Evolutionary conservation across 2,329 filamentous ascomycete genomes (phyloP).

Genomic region (Ophiocordyceps sinensis): DNA sequence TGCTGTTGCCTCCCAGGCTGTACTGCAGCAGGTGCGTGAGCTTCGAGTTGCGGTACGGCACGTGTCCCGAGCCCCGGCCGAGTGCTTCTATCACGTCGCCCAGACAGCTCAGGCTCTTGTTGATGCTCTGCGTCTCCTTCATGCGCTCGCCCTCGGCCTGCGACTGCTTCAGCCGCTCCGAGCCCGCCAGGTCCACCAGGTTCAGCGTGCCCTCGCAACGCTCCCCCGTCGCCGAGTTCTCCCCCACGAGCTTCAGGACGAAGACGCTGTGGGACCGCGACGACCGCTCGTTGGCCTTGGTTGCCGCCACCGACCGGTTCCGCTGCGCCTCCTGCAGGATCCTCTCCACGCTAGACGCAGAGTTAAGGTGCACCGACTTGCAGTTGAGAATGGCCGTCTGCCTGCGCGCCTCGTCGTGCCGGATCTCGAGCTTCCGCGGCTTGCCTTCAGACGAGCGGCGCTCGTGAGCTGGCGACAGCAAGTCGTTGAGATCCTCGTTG

Average conservation of each 20-base stretch:
- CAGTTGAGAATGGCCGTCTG: slow-evolving; percentile 73
- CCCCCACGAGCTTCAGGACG: slow-evolving; percentile 64
- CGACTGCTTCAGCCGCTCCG: slow-evolving; percentile 77
- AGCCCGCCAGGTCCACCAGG: slow-evolving; percentile 87
- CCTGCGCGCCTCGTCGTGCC: slow-evolving; percentile 69
- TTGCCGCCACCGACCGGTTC: slow-evolving; percentile 86
- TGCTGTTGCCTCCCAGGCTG: slow-evolving; percentile 85
- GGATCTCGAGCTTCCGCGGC: slow-evolving; percentile 71
- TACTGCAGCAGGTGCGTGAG: slow-evolving; percentile 92
- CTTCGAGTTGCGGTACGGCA: slow-evolving; percentile 95
- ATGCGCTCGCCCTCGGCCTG: slow-evolving; percentile 75
- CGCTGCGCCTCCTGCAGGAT: slow-evolving; percentile 69
- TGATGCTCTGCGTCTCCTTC: slow-evolving; percentile 95
- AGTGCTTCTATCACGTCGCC: slow-evolving; percentile 91
- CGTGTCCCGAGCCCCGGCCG: slow-evolving; percentile 68
- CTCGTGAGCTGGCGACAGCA: slow-evolving; percentile 40
- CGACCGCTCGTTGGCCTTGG: slow-evolving; percentile 92
- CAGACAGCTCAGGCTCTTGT: slow-evolving; percentile 81
- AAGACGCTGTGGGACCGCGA: slow-evolving; percentile 94
- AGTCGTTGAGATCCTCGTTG: slow-evolving; percentile 90
- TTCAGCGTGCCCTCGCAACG: slow-evolving; percentile 88
- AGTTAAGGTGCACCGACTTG: slow-evolving; percentile 62
- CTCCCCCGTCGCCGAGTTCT: slow-evolving; percentile 64
- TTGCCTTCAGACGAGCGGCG: slow-evolving; percentile 45
- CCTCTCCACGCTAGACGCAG: slow-evolving; percentile 61